Conservation (phyloP, 2,329 filamentous ascomycete genomes). For the Colletotrichum sp. region DNA sequence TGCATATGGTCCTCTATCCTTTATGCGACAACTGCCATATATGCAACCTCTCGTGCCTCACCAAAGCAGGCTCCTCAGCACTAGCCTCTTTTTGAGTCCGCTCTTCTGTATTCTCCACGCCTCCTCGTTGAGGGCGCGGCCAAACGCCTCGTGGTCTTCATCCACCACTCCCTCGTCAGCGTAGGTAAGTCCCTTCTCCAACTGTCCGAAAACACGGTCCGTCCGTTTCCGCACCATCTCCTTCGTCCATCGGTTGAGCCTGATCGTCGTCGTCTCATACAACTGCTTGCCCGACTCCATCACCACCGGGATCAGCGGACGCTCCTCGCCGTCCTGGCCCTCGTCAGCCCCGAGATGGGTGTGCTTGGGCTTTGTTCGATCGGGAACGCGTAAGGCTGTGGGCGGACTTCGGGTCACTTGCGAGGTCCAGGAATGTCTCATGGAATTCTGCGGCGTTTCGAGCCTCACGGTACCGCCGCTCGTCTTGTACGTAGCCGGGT, state of each 20-base stretch:
- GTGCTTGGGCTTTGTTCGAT: neutral
- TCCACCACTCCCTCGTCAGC: neutral
- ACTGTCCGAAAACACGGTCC: neutral
- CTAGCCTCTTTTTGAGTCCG: neutral
- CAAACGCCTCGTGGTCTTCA: neutral
- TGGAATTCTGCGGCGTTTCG: neutral
- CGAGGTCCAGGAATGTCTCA: neutral
- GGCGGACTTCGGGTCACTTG: neutral
- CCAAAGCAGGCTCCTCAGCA: neutral
- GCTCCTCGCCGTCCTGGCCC: neutral
- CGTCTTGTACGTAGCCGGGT: conserved; percentile 14
- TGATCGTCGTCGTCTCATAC: conserved; percentile 1
- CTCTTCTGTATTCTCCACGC: neutral
- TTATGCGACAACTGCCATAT: neutral
- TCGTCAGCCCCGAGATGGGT: neutral
- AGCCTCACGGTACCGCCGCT: conserved; percentile 15
- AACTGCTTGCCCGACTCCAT: neutral
- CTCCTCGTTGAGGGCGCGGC: neutral
- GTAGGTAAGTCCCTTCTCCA: neutral
- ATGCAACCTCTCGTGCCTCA: neutral
- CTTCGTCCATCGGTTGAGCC: neutral
- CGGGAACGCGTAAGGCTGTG: neutral
- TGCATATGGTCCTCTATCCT: neutral
- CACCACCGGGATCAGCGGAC: neutral
- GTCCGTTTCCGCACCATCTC: conserved; percentile 2